Percentiles rank a stretch among this genome's conserved stretches.
Evolutionary conservation across 148 eudicot species (phyloP).

Genomic region (Silene conica): DNA sequence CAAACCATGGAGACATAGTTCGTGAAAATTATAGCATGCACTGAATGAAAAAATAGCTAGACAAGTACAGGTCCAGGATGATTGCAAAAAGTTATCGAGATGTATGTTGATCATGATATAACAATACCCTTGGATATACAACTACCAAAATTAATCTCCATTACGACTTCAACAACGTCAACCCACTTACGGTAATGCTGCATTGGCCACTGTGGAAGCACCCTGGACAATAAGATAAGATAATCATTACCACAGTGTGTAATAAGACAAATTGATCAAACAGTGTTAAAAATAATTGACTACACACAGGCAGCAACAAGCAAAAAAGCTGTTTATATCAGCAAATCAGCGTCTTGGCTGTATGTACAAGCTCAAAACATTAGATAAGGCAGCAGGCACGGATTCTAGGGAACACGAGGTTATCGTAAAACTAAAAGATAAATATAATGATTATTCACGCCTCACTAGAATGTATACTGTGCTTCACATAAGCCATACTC

Average conservation of each 20-base stretch:
- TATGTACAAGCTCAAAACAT: not conserved
- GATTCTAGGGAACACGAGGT: not conserved
- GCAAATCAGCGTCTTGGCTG: not conserved
- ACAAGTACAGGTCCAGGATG: slow-evolving; percentile 7
- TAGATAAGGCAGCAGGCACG: not conserved
- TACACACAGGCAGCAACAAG: not conserved
- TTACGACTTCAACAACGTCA: slow-evolving; percentile 8
- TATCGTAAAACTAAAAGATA: too few relatives aligned
- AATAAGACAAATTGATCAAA: not conserved
- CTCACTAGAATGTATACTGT: not conserved
- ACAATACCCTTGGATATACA: not conserved
- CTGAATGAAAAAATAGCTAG: not conserved
- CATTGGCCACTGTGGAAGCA: not conserved
- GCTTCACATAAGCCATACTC: not conserved
- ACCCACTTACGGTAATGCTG: slow-evolving; percentile 9
- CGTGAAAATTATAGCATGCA: not conserved
- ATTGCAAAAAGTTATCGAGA: slow-evolving; percentile 13
- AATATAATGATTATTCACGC: too few relatives aligned
- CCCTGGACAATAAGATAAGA: slow-evolving; percentile 9
- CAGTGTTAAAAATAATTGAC: not conserved
- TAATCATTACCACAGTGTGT: not conserved
- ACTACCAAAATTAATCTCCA: slow-evolving; percentile 9
- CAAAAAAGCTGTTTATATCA: not conserved
- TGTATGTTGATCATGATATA: not conserved
- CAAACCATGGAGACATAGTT: slow-evolving; percentile 93